A percentile compares a stretch with the other conserved stretches of the same genome.
Evolutionary conservation across 2,329 filamentous ascomycete species (phyloP).

Genomic region (Penicillium thymicola): DNA sequence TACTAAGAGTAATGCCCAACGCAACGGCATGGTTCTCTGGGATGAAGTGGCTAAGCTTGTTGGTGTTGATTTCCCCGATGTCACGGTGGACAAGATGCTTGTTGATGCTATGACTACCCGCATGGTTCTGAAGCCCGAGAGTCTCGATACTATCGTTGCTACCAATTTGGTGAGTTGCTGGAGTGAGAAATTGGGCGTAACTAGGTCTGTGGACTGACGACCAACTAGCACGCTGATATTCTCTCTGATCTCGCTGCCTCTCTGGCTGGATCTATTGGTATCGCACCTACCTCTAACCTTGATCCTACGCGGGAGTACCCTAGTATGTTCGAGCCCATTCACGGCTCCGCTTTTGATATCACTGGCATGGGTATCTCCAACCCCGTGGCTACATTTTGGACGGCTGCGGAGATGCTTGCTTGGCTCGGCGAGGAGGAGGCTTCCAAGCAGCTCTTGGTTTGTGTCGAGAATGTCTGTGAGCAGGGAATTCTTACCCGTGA

Average conservation of each 20-base stretch:
- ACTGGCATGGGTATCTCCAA: slow-evolving; percentile 60
- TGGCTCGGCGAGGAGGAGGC: slow-evolving; percentile 61
- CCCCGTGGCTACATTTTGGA: slow-evolving; percentile 66
- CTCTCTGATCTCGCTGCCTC: slow-evolving; percentile 69
- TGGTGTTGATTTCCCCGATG: slow-evolving; percentile 57
- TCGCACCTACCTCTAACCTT: slow-evolving; percentile 67
- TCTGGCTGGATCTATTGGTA: slow-evolving; percentile 67
- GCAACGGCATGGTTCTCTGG: slow-evolving; percentile 67
- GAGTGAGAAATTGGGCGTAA: neutral
- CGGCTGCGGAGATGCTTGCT: slow-evolving; percentile 64
- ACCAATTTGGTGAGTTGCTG: slow-evolving; percentile 50
- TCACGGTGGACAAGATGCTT: slow-evolving; percentile 62
- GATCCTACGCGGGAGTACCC: slow-evolving; percentile 61
- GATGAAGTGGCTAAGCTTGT: slow-evolving; percentile 59
- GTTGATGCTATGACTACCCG: slow-evolving; percentile 65
- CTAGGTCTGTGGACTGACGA: slow-evolving; percentile 19
- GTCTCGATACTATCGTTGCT: slow-evolving; percentile 61
- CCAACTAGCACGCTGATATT: slow-evolving; percentile 56
- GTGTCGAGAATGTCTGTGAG: slow-evolving; percentile 60
- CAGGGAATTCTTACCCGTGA: slow-evolving; percentile 56
- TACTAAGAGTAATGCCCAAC: slow-evolving; percentile 64
- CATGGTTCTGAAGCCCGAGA: slow-evolving; percentile 60
- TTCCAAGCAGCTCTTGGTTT: slow-evolving; percentile 55
- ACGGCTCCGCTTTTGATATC: slow-evolving; percentile 64
- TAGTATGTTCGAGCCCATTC: slow-evolving; percentile 62